Evolutionary conservation across 2,329 filamentous ascomycete genomes (phyloP).

Genomic region (Neurospora sp.): DNA sequence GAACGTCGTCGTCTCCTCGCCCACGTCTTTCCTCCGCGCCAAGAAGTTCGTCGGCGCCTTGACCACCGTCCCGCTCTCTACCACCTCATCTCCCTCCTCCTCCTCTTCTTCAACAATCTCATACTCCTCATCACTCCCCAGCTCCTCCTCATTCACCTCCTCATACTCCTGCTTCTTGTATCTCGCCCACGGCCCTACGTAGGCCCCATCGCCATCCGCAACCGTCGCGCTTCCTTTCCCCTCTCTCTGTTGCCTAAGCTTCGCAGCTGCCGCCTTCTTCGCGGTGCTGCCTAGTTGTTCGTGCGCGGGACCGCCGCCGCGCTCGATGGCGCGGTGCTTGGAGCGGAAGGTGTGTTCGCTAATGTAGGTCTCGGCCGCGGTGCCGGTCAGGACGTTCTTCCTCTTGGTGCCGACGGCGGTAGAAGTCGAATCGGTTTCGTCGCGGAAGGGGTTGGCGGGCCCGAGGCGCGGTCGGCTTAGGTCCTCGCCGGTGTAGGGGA

Average conservation of each 20-base stretch:
- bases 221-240: constrained; percentile 75
- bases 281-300: constrained; percentile 44
- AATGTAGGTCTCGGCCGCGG: constrained; percentile 77
- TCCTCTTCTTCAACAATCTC: constrained; percentile 70
- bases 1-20: constrained; percentile 76
- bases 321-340: constrained; percentile 76
- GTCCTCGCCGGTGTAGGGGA: constrained; percentile 61
- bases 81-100: constrained; percentile 55
- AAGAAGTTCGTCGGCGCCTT: constrained; percentile 44
- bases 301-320: constrained; percentile 46
- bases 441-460: constrained; percentile 66
- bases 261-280: constrained; percentile 61
- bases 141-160: constrained; percentile 59
- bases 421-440: constrained; percentile 36
- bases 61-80: constrained; percentile 54
- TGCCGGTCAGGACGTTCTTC: constrained; percentile 76
- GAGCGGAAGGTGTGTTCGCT: constrained; percentile 84
- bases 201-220: constrained; percentile 77
- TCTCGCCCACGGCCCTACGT: constrained; percentile 89
- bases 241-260: constrained; percentile 65
- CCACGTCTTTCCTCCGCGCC: constrained; percentile 46
- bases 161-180: constrained; percentile 67
- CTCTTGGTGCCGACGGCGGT: constrained; percentile 43
- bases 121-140: constrained; percentile 71
- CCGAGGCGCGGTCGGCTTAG: constrained; percentile 56